Base-by-base conservation (phyloP, 2,329 filamentous ascomycete species). In the Helicocarpus griseus region DNA sequence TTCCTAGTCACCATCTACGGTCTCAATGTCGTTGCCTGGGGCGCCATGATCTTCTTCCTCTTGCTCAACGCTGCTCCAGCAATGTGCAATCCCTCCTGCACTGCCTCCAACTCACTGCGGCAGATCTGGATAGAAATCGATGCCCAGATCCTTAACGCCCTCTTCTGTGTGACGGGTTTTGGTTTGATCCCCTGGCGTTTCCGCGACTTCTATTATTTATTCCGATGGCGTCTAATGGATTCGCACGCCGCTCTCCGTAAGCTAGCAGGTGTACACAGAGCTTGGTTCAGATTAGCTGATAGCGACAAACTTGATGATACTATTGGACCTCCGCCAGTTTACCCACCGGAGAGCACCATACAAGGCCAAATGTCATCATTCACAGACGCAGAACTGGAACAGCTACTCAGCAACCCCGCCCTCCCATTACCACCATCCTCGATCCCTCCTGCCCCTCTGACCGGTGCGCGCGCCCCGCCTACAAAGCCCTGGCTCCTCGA, bases 161-260 rank as follows among this genome's bases (percentile, higher is more conserved):
- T 95, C 1, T 95, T 95, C 75, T 93, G 87, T 67, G 83, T 94
- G 5, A 91, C 88, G 1, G 88, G 84, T 1, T 91, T 94, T 58
- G 89, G 89, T 0, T 76, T 93, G 11, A 83, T 86, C 1, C 89
- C 89, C 0, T 95, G 88, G 89, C 79, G 89, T 29, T 86, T 90
- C 59, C 77, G 89, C 29, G 89, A 95, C 64, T 69, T 89, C 8
- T 93, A 84, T 65, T 89, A 81, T 63, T 73, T 89, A 31, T 67
- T 86, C 46, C 76, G 78, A 61, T 93, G 78, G 69, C 77, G 87
- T 22, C 47, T 84, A 0, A 53, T 61, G 29, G 71, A 76, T 51
- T 69, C 80, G 48, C 63, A 77, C 26, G 65, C 76, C 17, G 83
- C 77, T 4, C 73, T 91, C 33, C 78, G 85, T 38, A 77, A 77